phyloP scores from a whole-genome alignment of 2,329 filamentous ascomycete genomes.

The Raffaelea albimanens region DNA sequence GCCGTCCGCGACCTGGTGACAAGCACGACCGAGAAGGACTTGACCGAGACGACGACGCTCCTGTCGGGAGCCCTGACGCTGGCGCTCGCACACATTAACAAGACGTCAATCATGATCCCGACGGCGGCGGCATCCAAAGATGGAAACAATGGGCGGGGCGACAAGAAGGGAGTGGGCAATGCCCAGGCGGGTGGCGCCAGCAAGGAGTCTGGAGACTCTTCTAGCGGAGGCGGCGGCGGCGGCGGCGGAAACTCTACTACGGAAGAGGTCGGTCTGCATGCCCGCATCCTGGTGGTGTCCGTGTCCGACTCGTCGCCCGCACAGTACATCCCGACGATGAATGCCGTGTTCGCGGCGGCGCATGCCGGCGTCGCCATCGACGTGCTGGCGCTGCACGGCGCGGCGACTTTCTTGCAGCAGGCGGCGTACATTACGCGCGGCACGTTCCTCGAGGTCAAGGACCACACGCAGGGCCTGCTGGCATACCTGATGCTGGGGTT shows the following conservation, averaged over 20 bases:
- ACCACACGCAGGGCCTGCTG: slow-evolving; percentile 60
- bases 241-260: slow-evolving; percentile 14
- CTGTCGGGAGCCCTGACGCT: slow-evolving; percentile 86
- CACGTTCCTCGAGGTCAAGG: slow-evolving; percentile 38
- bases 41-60: slow-evolving; percentile 71
- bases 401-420: slow-evolving; percentile 90
- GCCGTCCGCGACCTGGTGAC: slow-evolving; percentile 67
- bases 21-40: slow-evolving; percentile 53
- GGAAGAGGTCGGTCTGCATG: slow-evolving; percentile 46
- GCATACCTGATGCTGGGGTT: slow-evolving; percentile 95
- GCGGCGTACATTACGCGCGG: slow-evolving; percentile 57
- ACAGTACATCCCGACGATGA: slow-evolving; percentile 98
- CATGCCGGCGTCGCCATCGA: slow-evolving; percentile 84
- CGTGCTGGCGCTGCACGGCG: slow-evolving; percentile 74
- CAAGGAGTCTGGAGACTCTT: neutral
- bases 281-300: slow-evolving; percentile 80
- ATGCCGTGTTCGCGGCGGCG: slow-evolving; percentile 91
- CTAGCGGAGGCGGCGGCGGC: slow-evolving; percentile 14
- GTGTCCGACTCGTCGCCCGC: slow-evolving; percentile 78
- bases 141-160: neutral
- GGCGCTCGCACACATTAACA: slow-evolving; percentile 84
- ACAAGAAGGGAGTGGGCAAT: slow-evolving; percentile 23
- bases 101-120: slow-evolving; percentile 33
- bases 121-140: slow-evolving; percentile 6
- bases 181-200: slow-evolving; percentile 11